Percentiles rank a stretch among this genome's conserved stretches.
phyloP scores from a whole-genome alignment of 805 yeast species.

The Candida mattraensis region DNA sequence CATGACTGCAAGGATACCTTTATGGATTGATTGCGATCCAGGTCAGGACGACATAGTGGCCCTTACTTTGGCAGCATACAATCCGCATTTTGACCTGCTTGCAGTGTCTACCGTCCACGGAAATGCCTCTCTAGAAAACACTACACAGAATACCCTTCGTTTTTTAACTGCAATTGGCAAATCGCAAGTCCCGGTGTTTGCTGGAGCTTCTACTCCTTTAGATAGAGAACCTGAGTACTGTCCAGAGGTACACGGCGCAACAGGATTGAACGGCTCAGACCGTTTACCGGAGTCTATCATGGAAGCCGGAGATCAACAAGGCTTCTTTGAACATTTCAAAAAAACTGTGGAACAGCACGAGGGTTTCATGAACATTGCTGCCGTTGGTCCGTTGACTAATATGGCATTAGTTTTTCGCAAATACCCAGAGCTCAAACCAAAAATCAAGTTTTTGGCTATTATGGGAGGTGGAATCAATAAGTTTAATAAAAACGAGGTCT shows the following conservation, averaged over 20 bases:
- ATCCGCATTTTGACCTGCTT: conserved; percentile 55
- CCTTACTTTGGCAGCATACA: conserved; percentile 57
- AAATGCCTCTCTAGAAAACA: conserved; percentile 59
- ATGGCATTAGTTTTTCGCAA: conserved; percentile 53
- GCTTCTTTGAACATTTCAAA: conserved; percentile 27
- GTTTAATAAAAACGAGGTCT: conserved; percentile 36
- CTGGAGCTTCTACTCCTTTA: conserved; percentile 64
- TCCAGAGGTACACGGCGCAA: conserved; percentile 65
- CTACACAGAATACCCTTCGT: conserved; percentile 69
- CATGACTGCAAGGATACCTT: conserved; percentile 43
- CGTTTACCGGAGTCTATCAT: conserved; percentile 52
- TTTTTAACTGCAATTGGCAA: conserved; percentile 59
- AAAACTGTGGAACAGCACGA: conserved; percentile 31
- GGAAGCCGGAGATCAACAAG: conserved; percentile 14
- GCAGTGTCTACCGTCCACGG: conserved; percentile 82
- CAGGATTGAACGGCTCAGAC: conserved; percentile 77
- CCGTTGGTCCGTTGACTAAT: conserved; percentile 80
- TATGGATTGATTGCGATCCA: conserved; percentile 92
- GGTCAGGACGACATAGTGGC: conserved; percentile 90
- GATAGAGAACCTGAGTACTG: conserved; percentile 51
- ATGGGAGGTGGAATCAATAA: conserved; percentile 70
- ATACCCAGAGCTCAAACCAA: conserved; percentile 52
- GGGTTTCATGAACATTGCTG: conserved; percentile 58
- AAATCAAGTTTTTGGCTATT: conserved; percentile 55
- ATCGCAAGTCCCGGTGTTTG: conserved; percentile 59